phyloP scores from a whole-genome alignment of 306 rosid species.

The Comarum palustre region DNA sequence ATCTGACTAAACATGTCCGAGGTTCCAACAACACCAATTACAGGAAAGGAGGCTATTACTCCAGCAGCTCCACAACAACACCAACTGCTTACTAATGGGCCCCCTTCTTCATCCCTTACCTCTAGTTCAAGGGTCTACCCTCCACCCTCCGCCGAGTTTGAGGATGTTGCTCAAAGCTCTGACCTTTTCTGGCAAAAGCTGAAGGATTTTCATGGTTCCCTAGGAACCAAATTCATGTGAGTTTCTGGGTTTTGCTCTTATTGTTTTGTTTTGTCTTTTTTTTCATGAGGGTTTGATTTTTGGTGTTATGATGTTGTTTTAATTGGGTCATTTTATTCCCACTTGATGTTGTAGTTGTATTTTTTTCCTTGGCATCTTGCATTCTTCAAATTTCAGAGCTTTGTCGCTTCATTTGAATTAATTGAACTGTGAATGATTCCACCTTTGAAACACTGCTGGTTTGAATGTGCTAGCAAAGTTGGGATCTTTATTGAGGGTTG shows the following conservation, averaged over 20 bases:
- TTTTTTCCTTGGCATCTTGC: neutral
- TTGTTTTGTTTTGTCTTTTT: neutral
- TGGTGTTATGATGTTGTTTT: neutral
- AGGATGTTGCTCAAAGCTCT: conserved; percentile 46
- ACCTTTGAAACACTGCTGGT: neutral
- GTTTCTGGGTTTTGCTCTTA: neutral
- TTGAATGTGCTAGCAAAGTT: neutral
- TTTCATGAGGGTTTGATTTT: conserved; percentile 11
- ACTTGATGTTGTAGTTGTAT: neutral
- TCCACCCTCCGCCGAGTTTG: conserved; percentile 49
- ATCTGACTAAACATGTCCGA: conserved; percentile 30
- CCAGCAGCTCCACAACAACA: conserved; percentile 17
- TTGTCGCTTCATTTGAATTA: neutral
- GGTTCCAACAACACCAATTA: conserved; percentile 29
- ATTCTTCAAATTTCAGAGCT: neutral
- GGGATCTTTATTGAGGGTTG: neutral
- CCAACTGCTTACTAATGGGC: conserved; percentile 26
- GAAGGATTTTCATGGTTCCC: conserved; percentile 54
- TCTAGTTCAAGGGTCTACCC: conserved; percentile 40
- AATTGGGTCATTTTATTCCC: neutral
- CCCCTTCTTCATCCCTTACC: conserved; percentile 17
- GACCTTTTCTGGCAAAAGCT: conserved; percentile 63
- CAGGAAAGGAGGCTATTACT: conserved; percentile 15
- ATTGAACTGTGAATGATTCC: neutral
- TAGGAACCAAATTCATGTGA: conserved; percentile 53